Percentiles rank a stretch among this genome's conserved stretches.
phyloP scores from a whole-genome alignment of 371 early-diverging fungal genomes.

The Mucor circinelloides region DNA sequence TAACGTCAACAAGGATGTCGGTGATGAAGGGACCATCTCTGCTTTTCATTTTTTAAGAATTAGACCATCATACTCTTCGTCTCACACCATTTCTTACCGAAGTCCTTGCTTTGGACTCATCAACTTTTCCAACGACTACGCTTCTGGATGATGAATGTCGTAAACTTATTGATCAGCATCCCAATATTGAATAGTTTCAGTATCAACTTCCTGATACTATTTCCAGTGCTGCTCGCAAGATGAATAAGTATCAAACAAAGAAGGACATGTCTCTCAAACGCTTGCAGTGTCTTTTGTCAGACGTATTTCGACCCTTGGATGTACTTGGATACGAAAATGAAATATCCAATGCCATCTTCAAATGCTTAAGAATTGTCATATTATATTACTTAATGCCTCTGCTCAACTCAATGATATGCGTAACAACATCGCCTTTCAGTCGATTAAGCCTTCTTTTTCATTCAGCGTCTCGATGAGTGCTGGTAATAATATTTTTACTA shows the following conservation, averaged over 20 bases:
- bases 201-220: too few species aligned
- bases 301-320: too few species aligned
- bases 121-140: neutral
- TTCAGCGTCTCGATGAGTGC: neutral
- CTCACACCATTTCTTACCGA: neutral
- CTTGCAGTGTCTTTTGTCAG: too few species aligned
- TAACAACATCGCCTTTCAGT: neutral
- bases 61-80: slow-evolving; percentile 7
- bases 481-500: neutral
- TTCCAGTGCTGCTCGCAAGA: too few species aligned
- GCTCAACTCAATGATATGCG: neutral
- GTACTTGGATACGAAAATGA: too few species aligned
- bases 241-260: too few species aligned
- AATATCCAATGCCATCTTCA: too few species aligned
- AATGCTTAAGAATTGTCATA: slow-evolving; percentile 4
- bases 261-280: too few species aligned
- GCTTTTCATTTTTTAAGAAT: slow-evolving; percentile 1
- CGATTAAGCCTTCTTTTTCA: slow-evolving; percentile 11
- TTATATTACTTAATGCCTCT: slow-evolving; percentile 3
- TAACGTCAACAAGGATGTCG: neutral
- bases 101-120: neutral
- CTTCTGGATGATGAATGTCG: too few species aligned
- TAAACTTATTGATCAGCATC: too few species aligned
- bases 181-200: too few species aligned
- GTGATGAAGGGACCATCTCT: neutral